Conservation (phyloP, 2,329 filamentous ascomycete genomes). For the Pseudogymnoascus sp. region DNA sequence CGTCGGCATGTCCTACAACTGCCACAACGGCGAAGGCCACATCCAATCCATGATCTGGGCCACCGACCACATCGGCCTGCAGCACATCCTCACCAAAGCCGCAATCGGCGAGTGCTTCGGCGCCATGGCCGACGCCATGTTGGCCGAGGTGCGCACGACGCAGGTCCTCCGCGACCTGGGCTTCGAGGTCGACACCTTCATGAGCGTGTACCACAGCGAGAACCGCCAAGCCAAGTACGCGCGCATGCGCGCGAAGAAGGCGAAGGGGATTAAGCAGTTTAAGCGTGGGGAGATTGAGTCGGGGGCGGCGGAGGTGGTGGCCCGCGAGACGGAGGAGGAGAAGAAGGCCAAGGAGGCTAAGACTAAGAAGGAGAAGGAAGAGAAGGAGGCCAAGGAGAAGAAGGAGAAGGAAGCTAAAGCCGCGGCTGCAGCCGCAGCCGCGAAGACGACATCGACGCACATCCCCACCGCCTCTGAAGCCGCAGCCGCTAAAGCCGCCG, state of each 20-base stretch:
- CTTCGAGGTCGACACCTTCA: slow-evolving; percentile 10
- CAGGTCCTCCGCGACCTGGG: neutral
- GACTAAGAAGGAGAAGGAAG: neutral
- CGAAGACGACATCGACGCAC: neutral
- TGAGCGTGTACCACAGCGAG: slow-evolving; percentile 7
- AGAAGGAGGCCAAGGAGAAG: neutral
- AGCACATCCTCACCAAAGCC: neutral
- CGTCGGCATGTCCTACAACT: slow-evolving; percentile 8
- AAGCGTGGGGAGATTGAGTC: neutral
- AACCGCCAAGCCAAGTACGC: neutral
- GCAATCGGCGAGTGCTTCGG: slow-evolving; percentile 1
- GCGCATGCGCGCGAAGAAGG: neutral
- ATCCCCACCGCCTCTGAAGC: neutral
- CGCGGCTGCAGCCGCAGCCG: neutral
- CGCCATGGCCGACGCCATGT: neutral
- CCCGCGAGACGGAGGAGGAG: neutral
- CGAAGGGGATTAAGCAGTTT: neutral
- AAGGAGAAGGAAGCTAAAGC: neutral
- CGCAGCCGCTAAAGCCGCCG: neutral
- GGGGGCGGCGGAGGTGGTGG: neutral
- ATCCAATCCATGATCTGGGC: slow-evolving; percentile 8
- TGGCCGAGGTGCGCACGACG: slow-evolving; percentile 4
- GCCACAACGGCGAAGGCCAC: neutral
- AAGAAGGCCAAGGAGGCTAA: neutral
- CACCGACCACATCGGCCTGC: neutral